Evolutionary conservation across 2,329 filamentous ascomycete genomes (phyloP), one percentile per base, ranked within the genome.

Genomic region (Claviceps digitariae): DNA sequence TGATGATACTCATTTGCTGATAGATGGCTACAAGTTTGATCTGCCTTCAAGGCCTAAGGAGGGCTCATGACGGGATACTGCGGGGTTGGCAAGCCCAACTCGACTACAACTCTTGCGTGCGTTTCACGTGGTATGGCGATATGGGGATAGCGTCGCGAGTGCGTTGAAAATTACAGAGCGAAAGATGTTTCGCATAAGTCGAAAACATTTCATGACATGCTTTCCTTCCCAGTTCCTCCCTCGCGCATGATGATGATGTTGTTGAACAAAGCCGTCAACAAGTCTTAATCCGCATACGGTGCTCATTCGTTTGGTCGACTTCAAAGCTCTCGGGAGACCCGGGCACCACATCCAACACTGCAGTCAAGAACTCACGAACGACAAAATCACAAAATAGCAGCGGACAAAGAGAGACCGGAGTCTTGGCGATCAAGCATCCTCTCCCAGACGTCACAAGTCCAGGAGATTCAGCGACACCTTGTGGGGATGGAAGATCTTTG

Each of bases 401-500:
- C 15, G 15, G 7, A 5, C 4, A 15, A 8, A 44, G 34, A 38
- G 50, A 52, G 54, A 52, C 49, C 49, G 21, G 50, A 50, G 51
- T 57, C 53, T 57, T 95, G 89, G 89, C 89, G 82, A 90, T 95
- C 89, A 88, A 95, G 88, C 88, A 68, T 93, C 82, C 79, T 87
- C 84, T 74, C 76, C 76, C 74, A 65, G 69, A 70, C 49, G 20
- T 31, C 9, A 64, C 65, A 54, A 62, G 65, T 67, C 67, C 66
- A 15, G 15, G 72, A 81, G 83, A 89, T 77, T 91, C 86, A 72
- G 88, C 89, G 89, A 95, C 89, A 95, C 89, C 89, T 90, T 78
- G 66, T 76, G 73, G 76, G 75, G 72, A 72, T 72, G 70, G 72
- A 72, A 77, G 74, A 78, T 78, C 75, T 74, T 70, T 74, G 45